Conservation (phyloP, 495 filamentous ascomycete species). For the Lasiosphaeria miniovina region DNA sequence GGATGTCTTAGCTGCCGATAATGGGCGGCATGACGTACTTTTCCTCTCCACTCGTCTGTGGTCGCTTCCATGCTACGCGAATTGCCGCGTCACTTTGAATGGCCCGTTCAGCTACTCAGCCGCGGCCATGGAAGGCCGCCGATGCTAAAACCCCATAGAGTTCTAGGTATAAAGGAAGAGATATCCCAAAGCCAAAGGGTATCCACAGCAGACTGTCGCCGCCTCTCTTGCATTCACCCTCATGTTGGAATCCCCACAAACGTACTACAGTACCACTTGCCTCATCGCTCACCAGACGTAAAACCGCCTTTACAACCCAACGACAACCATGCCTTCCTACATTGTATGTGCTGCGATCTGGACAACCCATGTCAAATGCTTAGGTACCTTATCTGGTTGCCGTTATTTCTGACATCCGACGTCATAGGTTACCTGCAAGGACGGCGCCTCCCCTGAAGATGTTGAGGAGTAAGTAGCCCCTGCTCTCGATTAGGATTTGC, state of each 20-base stretch:
- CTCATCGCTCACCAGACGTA: background rate
- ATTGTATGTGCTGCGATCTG: conserved; percentile 51
- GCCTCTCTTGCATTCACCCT: background rate
- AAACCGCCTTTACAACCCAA: background rate
- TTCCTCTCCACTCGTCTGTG: background rate
- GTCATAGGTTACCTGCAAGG: conserved; percentile 73
- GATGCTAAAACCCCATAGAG: background rate
- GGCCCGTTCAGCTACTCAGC: background rate
- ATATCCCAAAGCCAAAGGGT: background rate
- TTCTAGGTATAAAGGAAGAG: conserved; percentile 5
- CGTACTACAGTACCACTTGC: background rate
- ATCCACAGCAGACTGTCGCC: background rate
- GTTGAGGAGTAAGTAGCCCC: conserved; percentile 55
- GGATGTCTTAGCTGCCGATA: background rate
- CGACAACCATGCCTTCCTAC: conserved; percentile 64
- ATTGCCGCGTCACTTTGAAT: conserved; percentile 12
- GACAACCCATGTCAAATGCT: too few species aligned
- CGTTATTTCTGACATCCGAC: conserved; percentile 9
- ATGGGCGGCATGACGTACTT: conserved; percentile 25
- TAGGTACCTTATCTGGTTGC: too few species aligned
- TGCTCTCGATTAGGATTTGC: conserved; percentile 1
- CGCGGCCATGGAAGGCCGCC: background rate
- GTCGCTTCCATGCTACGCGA: background rate
- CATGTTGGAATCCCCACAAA: background rate
- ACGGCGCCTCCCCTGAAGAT: conserved; percentile 55